These are phyloP conservation scores for Pholiota adiposa DNA, from an alignment of 1,284 basidiomycete genomes.

Conservation along the genomic window DNA sequence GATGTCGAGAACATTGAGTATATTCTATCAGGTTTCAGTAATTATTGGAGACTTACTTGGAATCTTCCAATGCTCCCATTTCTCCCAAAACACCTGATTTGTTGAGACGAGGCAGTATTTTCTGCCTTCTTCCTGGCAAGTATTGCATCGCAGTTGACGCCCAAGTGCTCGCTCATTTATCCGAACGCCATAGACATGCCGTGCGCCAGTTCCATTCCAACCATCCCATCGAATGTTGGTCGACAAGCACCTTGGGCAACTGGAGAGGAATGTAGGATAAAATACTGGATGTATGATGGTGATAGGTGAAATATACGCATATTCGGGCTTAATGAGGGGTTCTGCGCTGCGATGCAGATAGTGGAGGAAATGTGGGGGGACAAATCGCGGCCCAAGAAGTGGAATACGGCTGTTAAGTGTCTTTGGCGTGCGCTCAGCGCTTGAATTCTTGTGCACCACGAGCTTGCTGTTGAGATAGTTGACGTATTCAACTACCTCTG, in stretches of 20 bases:
- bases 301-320: neutral
- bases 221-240: constrained; percentile 1
- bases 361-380: constrained; percentile 12
- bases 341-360: neutral
- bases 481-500: constrained; percentile 13
- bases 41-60: constrained; percentile 16
- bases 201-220: constrained; percentile 12
- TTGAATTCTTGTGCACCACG: constrained; percentile 6
- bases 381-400: constrained; percentile 10
- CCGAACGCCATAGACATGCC: constrained; percentile 12
- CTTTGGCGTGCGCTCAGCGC: neutral
- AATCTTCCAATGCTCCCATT: constrained; percentile 17
- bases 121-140: constrained; percentile 6
- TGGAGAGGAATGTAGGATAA: neutral
- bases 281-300: constrained; percentile 6
- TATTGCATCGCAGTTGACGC: constrained; percentile 13
- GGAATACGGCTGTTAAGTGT: constrained; percentile 7
- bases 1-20: too few species aligned
- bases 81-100: constrained; percentile 5
- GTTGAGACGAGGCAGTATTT: constrained; percentile 4
- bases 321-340: constrained; percentile 5
- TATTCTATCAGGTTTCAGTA: too few species aligned
- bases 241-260: constrained; percentile 10
- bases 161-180: constrained; percentile 15
- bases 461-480: constrained; percentile 4